Evolutionary conservation across 2,329 filamentous ascomycete genomes (phyloP).

Genomic region (Fusarium sp.): DNA sequence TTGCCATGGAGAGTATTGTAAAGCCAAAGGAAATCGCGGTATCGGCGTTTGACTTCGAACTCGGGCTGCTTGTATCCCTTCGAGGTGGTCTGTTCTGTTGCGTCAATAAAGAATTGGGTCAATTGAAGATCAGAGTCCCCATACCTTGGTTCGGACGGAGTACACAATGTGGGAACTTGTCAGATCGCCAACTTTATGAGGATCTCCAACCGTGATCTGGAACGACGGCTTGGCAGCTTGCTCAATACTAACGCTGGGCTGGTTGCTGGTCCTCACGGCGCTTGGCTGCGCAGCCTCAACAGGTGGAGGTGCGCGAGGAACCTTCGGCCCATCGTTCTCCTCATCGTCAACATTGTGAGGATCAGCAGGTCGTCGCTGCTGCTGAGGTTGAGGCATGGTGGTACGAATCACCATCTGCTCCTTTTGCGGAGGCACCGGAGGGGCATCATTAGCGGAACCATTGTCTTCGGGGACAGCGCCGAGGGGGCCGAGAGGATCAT

Average conservation of each 20-base stretch:
- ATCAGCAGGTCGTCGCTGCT: constrained; percentile 63
- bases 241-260: constrained; percentile 89
- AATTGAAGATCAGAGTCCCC: neutral
- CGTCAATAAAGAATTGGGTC: constrained; percentile 7
- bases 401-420: constrained; percentile 73
- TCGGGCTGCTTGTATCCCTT: constrained; percentile 95
- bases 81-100: constrained; percentile 78
- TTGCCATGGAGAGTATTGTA: constrained; percentile 95
- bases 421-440: constrained; percentile 77
- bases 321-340: constrained; percentile 67
- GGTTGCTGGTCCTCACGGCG: constrained; percentile 65
- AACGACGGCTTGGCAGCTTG: constrained; percentile 94
- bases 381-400: constrained; percentile 62
- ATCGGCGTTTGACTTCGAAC: constrained; percentile 93
- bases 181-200: constrained; percentile 96
- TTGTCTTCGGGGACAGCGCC: constrained; percentile 71
- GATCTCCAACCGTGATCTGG: constrained; percentile 91
- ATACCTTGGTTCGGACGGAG: constrained; percentile 90
- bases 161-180: constrained; percentile 99
- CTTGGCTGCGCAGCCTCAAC: constrained; percentile 70
- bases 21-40: constrained; percentile 97
- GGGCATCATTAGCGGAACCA: constrained; percentile 61
- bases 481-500: constrained; percentile 82
- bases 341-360: constrained; percentile 79
- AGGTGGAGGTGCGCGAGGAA: constrained; percentile 75